These are phyloP conservation scores for Fraxinus americana DNA, from an alignment of 257 asterid genomes.

Conservation along the genomic window DNA sequence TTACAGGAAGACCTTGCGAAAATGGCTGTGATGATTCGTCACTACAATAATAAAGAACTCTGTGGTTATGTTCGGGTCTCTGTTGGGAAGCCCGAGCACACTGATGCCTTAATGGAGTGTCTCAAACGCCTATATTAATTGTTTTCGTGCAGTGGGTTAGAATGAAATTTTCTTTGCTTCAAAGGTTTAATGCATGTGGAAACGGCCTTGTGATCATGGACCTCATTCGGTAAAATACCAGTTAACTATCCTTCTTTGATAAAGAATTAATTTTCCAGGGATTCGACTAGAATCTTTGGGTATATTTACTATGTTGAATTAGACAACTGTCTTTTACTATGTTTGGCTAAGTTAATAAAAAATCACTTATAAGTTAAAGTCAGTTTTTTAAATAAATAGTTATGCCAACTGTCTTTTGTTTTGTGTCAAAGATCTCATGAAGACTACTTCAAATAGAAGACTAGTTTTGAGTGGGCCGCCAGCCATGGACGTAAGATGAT, in stretches of 20 bases:
- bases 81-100: conserved; percentile 96
- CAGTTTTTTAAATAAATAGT: too few relatives aligned
- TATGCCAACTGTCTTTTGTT: too few relatives aligned
- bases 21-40: conserved; percentile 95
- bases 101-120: conserved; percentile 70
- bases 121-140: conserved; percentile 50
- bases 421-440: too few relatives aligned
- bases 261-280: not conserved
- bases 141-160: not conserved
- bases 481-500: too few relatives aligned
- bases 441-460: too few relatives aligned
- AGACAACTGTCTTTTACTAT: too few relatives aligned
- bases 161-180: not conserved
- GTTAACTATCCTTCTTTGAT: not conserved
- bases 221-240: not conserved
- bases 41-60: conserved; percentile 84
- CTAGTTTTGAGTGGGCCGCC: too few relatives aligned
- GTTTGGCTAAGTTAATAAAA: too few relatives aligned
- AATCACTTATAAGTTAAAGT: too few relatives aligned
- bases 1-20: conserved; percentile 85
- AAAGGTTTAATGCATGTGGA: too few relatives aligned
- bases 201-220: too few relatives aligned
- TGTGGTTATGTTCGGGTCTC: conserved; percentile 88
- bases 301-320: not conserved
- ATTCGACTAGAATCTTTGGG: not conserved